Evolutionary conservation across 2,329 filamentous ascomycete genomes (phyloP).

Genomic region (Cercospora zeina): DNA sequence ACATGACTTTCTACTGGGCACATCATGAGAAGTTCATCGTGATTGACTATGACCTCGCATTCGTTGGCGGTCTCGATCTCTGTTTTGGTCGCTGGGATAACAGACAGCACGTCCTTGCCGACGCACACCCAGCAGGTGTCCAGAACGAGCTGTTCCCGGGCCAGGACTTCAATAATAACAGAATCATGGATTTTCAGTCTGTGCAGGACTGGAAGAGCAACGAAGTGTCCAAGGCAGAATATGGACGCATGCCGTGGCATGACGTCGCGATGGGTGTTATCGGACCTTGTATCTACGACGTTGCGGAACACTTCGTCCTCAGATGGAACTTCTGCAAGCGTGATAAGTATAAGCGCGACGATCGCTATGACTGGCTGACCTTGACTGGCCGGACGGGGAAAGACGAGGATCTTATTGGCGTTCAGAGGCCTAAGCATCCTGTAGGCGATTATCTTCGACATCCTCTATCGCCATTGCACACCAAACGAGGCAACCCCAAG

Average conservation of each 20-base stretch:
- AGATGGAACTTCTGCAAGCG: conserved; percentile 97
- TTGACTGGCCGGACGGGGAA: conserved; percentile 73
- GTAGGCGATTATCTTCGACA: conserved; percentile 86
- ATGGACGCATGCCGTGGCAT: conserved; percentile 97
- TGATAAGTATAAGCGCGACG: conserved; percentile 93
- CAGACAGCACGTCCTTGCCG: conserved; percentile 79
- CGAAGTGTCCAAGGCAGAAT: conserved; percentile 85
- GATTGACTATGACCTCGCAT: conserved; percentile 85
- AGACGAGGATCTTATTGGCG: conserved; percentile 81
- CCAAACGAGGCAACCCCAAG: conserved; percentile 58
- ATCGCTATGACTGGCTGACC: conserved; percentile 79
- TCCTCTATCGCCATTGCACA: conserved; percentile 67
- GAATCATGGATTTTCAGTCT: conserved; percentile 90
- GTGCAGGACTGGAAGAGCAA: conserved; percentile 93
- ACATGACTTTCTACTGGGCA: conserved; percentile 98
- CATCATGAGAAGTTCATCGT: conserved; percentile 98
- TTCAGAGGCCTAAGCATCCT: conserved; percentile 85
- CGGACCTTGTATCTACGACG: conserved; percentile 86
- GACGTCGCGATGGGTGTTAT: conserved; percentile 91
- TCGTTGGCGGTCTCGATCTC: conserved; percentile 90
- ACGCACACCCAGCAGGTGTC: conserved; percentile 82
- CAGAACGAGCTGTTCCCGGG: conserved; percentile 86
- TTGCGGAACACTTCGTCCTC: conserved; percentile 91
- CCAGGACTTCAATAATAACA: conserved; percentile 97
- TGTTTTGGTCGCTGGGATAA: conserved; percentile 96